These are phyloP conservation scores for Fraxinus velutina DNA, from an alignment of 305 asterid species.

Conservation along the genomic window DNA sequence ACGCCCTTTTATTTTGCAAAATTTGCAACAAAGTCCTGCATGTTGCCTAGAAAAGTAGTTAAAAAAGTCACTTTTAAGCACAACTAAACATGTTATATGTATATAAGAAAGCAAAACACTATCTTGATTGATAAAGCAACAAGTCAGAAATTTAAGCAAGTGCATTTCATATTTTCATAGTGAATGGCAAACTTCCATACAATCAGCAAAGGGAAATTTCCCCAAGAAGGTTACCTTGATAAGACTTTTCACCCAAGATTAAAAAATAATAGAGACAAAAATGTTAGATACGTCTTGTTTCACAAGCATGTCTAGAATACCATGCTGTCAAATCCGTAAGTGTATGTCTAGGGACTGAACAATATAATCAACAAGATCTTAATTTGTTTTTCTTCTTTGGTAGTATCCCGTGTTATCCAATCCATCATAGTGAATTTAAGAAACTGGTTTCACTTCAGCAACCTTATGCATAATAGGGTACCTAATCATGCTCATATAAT, in stretches of 20 bases:
- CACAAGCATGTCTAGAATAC: not conserved
- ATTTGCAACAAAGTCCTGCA: not conserved
- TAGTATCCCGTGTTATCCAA: not conserved
- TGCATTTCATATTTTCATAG: not conserved
- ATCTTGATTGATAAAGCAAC: not conserved
- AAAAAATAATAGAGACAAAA: not conserved
- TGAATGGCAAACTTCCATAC: not conserved
- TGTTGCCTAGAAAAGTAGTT: not conserved
- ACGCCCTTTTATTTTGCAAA: not conserved
- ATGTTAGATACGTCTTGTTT: not conserved
- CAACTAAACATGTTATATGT: not conserved
- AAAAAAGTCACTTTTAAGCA: not conserved
- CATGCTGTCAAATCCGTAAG: not conserved
- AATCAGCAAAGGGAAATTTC: not conserved
- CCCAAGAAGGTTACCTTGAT: not conserved
- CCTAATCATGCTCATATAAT: constrained; percentile 1
- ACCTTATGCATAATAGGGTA: not conserved
- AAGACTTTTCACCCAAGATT: not conserved
- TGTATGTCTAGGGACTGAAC: not conserved
- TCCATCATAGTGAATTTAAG: not conserved
- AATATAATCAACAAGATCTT: not conserved
- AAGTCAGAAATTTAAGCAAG: not conserved
- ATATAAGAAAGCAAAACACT: not conserved
- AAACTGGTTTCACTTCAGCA: not conserved
- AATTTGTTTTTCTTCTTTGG: not conserved